Percentiles rank a stretch among this genome's conserved stretches.
Evolutionary conservation across 2,329 filamentous ascomycete genomes (phyloP).

Genomic region (Sporothrix phasma): DNA sequence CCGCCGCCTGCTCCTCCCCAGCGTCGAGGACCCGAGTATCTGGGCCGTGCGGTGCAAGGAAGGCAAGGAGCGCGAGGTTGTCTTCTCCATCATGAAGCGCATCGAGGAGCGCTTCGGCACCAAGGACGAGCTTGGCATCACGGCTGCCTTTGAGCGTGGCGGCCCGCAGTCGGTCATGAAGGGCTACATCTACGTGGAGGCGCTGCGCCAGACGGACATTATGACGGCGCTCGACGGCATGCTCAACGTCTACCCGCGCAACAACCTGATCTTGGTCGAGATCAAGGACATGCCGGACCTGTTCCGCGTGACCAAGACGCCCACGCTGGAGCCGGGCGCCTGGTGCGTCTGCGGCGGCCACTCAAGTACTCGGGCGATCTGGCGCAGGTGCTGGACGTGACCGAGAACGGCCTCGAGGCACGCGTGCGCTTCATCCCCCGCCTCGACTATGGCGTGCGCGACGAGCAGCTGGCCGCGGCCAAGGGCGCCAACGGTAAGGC

Average conservation of each 20-base stretch:
- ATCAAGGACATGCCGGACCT: constrained; percentile 98
- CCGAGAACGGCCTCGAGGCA: constrained; percentile 83
- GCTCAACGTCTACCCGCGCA: constrained; percentile 80
- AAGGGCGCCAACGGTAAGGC: constrained; percentile 57
- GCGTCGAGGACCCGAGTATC: constrained; percentile 90
- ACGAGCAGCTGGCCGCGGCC: constrained; percentile 49
- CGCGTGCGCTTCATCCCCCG: constrained; percentile 81
- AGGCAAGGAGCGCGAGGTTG: constrained; percentile 87
- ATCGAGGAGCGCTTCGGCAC: constrained; percentile 70
- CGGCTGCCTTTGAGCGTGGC: constrained; percentile 84
- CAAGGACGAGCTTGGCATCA: constrained; percentile 74
- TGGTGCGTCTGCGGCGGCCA: constrained; percentile 80
- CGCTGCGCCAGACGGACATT: constrained; percentile 77
- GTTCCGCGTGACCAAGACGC: constrained; percentile 79
- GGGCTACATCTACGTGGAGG: constrained; percentile 92
- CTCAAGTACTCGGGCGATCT: constrained; percentile 80
- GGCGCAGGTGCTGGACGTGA: constrained; percentile 84
- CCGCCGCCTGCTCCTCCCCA: constrained; percentile 82
- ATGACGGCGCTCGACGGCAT: constrained; percentile 72
- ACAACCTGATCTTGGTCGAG: constrained; percentile 77
- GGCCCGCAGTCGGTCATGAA: constrained; percentile 71
- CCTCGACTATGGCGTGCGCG: constrained; percentile 81
- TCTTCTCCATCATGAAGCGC: constrained; percentile 80
- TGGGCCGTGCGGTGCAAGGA: constrained; percentile 91
- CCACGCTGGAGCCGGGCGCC: constrained; percentile 72